Evolutionary conservation across 2,329 filamentous ascomycete species (phyloP), one percentile per base, ranked within the genome.

Genomic region (Aspergillus puulaauensis): DNA sequence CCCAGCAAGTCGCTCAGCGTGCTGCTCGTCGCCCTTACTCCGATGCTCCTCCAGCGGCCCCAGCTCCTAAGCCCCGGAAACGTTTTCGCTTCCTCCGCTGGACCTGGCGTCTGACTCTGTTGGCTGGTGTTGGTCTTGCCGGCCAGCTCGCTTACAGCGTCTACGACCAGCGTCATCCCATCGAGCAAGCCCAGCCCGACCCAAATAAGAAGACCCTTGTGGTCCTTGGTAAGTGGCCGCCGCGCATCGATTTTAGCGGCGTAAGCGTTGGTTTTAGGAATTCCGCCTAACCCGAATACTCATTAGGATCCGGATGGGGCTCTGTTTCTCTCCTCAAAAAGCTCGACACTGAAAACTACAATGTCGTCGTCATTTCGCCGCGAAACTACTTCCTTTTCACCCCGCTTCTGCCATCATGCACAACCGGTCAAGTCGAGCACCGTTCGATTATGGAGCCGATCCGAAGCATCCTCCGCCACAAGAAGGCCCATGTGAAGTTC

Each of bases 301-400:
- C 47, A 27, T 5, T 56, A 97, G 93, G 93, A 72, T 96, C 93
- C 68, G 95, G 95, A 68, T 99, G 95, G 95, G 95, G 88, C 68
- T 91, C 93, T 44, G 91, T 99, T 70, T 96, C 93, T 60, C 87
- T 99, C 61, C 86, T 99, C 66, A 99, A 99, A 86, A 97, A 96
- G 76, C 90, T 99, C 77, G 93, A 99, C 74, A 97, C 93, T 61
- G 90, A 96, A 77, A 96, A 98, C 84, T 99, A 98, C 86, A 98
- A 99, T 77, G 93, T 98, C 77, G 79, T 98, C 73, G 92, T 99
- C 75, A 91, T 99, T 76, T 98, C 95, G 50, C 95, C 95, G 54
- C 91, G 95, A 75, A 99, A 99, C 82, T 99, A 96, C 86, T 99
- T 99, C 87, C 89, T 99, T 67, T 99, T 99, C 84, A 99, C 95